Conservation (phyloP, 1,284 basidiomycete species). For the Fomitopsis palustris region DNA sequence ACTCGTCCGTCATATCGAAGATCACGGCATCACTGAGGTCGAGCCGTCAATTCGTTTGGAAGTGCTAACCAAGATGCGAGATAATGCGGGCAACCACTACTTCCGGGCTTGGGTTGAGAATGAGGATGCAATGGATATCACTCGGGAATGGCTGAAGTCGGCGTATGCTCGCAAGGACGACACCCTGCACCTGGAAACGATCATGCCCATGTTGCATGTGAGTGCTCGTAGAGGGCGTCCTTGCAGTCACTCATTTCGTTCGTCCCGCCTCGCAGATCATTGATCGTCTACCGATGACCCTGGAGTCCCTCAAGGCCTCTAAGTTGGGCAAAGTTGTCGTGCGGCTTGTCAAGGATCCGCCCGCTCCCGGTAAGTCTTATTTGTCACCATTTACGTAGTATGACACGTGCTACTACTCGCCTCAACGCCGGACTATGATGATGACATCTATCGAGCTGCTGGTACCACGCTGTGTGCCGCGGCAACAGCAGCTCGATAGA, state of each 20-base stretch:
- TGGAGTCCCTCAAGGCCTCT: constrained; percentile 62
- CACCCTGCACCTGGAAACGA: constrained; percentile 58
- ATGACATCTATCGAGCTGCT: neutral
- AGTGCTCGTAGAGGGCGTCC: constrained; percentile 29
- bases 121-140: constrained; percentile 63
- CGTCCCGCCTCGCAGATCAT: constrained; percentile 51
- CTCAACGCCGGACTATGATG: neutral
- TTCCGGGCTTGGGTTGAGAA: constrained; percentile 82
- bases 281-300: constrained; percentile 71
- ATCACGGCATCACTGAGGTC: constrained; percentile 59
- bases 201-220: constrained; percentile 82
- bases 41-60: constrained; percentile 59
- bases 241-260: neutral
- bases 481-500: neutral
- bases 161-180: constrained; percentile 55
- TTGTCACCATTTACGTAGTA: neutral
- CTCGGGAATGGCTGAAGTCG: constrained; percentile 75
- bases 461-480: neutral
- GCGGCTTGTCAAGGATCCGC: constrained; percentile 66
- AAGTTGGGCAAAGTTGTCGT: constrained; percentile 76
- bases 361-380: constrained; percentile 60
- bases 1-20: constrained; percentile 51
- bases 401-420: neutral
- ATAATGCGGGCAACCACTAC: constrained; percentile 79
- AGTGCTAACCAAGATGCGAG: constrained; percentile 72